Conservation (phyloP, 2,329 filamentous ascomycete genomes). For the Aureobasidium namibiae region DNA sequence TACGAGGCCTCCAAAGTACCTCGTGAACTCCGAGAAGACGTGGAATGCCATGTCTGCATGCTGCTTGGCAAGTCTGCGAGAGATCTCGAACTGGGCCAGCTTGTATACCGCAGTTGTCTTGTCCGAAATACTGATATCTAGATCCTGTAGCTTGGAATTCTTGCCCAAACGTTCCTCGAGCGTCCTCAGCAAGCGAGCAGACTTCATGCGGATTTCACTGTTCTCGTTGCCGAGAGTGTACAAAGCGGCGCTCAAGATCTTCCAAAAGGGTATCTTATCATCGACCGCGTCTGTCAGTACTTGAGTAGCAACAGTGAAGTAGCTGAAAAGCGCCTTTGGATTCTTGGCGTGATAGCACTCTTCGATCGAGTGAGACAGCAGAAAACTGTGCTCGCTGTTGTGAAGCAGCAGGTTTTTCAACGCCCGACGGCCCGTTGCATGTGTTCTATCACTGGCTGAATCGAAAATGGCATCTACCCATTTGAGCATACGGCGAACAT, state of each 20-base stretch:
- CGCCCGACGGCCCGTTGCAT: constrained; percentile 79
- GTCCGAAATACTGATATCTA: constrained; percentile 96
- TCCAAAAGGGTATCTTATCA: constrained; percentile 83
- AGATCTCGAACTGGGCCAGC: constrained; percentile 92
- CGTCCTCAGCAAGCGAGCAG: constrained; percentile 68
- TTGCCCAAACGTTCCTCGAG: constrained; percentile 77
- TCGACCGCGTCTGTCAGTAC: constrained; percentile 71
- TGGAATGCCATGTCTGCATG: constrained; percentile 85
- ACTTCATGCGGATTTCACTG: constrained; percentile 81
- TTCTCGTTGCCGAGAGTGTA: constrained; percentile 91
- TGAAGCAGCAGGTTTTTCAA: constrained; percentile 83
- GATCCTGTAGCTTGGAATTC: constrained; percentile 88
- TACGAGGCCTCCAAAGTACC: constrained; percentile 82
- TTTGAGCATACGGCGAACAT: constrained; percentile 81
- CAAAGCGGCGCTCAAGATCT: constrained; percentile 75
- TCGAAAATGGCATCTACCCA: constrained; percentile 97
- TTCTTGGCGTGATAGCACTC: constrained; percentile 79
- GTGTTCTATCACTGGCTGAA: constrained; percentile 82
- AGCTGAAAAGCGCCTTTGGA: constrained; percentile 82
- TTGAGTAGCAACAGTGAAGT: constrained; percentile 85
- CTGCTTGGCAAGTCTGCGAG: constrained; percentile 77
- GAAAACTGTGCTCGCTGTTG: constrained; percentile 76
- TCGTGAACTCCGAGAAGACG: constrained; percentile 90
- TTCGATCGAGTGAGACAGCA: constrained; percentile 83
- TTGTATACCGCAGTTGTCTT: constrained; percentile 99